Conservation (phyloP, 2,329 filamentous ascomycete species). For the Ilyonectria destructans region DNA sequence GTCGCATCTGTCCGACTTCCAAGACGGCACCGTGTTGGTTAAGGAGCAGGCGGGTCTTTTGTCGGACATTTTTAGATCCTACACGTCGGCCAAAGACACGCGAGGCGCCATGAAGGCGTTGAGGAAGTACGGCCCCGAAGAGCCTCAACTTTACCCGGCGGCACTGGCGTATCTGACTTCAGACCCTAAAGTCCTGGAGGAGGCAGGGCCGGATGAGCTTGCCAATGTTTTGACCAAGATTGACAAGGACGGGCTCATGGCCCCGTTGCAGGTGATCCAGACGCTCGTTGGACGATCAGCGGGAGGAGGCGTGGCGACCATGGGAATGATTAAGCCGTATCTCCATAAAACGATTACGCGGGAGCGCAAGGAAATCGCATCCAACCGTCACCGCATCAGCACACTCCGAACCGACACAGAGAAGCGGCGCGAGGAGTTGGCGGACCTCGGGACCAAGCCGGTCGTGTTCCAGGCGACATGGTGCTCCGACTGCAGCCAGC, state of each 20-base stretch:
- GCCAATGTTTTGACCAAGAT: conserved; percentile 87
- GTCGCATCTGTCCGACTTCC: conserved; percentile 92
- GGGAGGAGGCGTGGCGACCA: conserved; percentile 81
- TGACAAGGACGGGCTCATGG: conserved; percentile 92
- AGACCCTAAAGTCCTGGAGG: conserved; percentile 83
- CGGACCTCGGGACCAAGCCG: conserved; percentile 83
- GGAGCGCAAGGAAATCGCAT: conserved; percentile 87
- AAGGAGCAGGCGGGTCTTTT: conserved; percentile 93
- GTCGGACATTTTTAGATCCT: conserved; percentile 97
- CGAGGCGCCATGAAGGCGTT: conserved; percentile 90
- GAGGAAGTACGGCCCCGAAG: conserved; percentile 90
- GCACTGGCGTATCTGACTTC: conserved; percentile 96
- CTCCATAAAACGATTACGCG: conserved; percentile 90
- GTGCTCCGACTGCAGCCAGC: conserved; percentile 85
- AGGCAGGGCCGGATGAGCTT: conserved; percentile 88
- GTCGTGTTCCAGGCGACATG: conserved; percentile 92
- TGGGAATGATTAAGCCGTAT: conserved; percentile 97
- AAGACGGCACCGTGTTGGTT: conserved; percentile 91
- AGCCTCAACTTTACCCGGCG: conserved; percentile 93
- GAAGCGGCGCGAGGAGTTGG: conserved; percentile 83
- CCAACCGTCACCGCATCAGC: conserved; percentile 85
- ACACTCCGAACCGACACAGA: conserved; percentile 90
- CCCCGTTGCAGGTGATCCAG: conserved; percentile 96
- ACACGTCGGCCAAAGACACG: conserved; percentile 93
- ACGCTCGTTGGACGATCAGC: conserved; percentile 79